These are phyloP conservation scores for Clarireedia paspali DNA, from an alignment of 2,329 filamentous ascomycete species.

Conservation along the genomic window DNA sequence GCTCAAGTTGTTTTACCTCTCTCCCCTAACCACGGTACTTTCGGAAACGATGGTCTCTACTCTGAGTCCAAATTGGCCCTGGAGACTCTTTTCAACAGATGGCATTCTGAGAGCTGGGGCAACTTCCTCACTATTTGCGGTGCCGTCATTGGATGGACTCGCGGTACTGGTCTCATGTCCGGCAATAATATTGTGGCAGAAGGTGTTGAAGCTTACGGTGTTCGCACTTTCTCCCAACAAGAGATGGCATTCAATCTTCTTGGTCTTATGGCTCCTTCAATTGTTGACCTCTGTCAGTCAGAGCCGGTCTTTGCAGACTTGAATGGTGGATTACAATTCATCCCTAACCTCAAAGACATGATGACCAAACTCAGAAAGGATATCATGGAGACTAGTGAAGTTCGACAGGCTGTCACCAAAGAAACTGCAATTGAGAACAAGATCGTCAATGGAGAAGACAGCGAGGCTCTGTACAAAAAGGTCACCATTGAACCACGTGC, in stretches of 20 bases:
- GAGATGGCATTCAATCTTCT: conserved; percentile 99
- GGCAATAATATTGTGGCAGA: conserved; percentile 97
- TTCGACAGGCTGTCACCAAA: conserved; percentile 87
- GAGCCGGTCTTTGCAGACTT: conserved; percentile 96
- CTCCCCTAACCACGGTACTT: conserved; percentile 97
- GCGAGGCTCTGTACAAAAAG: conserved; percentile 90
- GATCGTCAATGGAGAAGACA: conserved; percentile 89
- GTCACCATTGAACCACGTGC: conserved; percentile 87
- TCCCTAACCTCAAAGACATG: conserved; percentile 86
- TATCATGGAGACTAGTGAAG: conserved; percentile 89
- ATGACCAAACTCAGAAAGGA: conserved; percentile 93
- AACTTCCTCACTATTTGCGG: conserved; percentile 98
- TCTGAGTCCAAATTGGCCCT: conserved; percentile 96
- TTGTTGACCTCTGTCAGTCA: conserved; percentile 90
- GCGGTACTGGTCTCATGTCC: conserved; percentile 95
- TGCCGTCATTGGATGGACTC: conserved; percentile 98
- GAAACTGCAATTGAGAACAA: conserved; percentile 96
- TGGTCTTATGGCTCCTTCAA: conserved; percentile 86
- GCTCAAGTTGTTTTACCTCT: conserved; percentile 94
- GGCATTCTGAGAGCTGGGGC: conserved; percentile 95
- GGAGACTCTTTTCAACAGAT: conserved; percentile 96
- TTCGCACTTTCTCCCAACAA: conserved; percentile 96
- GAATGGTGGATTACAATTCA: conserved; percentile 95
- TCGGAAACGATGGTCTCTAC: conserved; percentile 95
- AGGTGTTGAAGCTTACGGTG: conserved; percentile 91